These are phyloP conservation scores for Boletus rex-veris DNA, from an alignment of 768 basidiomycete species.

Conservation along the genomic window DNA sequence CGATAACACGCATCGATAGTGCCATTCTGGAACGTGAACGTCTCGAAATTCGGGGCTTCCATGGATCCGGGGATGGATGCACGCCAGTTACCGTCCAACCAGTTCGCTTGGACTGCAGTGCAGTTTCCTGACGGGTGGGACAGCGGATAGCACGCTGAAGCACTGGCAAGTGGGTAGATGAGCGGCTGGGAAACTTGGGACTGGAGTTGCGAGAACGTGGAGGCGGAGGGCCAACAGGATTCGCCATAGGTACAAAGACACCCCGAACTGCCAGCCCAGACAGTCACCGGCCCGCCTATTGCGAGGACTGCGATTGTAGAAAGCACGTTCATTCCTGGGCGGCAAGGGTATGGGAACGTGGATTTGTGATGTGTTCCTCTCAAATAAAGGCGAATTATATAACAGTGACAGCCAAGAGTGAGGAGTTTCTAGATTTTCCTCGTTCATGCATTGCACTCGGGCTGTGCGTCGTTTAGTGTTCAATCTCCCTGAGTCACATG, in stretches of 20 bases:
- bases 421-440: too few relatives aligned
- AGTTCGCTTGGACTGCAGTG: slow-evolving; percentile 25
- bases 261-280: neutral
- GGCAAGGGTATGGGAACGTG: neutral
- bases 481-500: too few relatives aligned
- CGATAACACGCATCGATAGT: slow-evolving; percentile 38
- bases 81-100: slow-evolving; percentile 39
- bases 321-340: neutral
- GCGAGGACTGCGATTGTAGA: neutral
- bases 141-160: slow-evolving; percentile 18
- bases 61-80: slow-evolving; percentile 39
- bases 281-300: neutral
- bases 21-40: slow-evolving; percentile 38
- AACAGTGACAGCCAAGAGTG: too few relatives aligned
- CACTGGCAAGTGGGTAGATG: slow-evolving; percentile 10
- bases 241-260: slow-evolving; percentile 19
- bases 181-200: slow-evolving; percentile 16
- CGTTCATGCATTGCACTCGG: too few relatives aligned
- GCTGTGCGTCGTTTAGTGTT: too few relatives aligned
- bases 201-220: slow-evolving; percentile 13
- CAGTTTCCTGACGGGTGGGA: slow-evolving; percentile 37
- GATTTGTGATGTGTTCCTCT: too few relatives aligned
- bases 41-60: slow-evolving; percentile 35
- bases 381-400: neutral
- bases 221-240: slow-evolving; percentile 18